Percentiles rank a stretch among this genome's conserved stretches.
phyloP scores from a whole-genome alignment of 192 early-diverging fungal species.

The Entomortierella chlamydospora region DNA sequence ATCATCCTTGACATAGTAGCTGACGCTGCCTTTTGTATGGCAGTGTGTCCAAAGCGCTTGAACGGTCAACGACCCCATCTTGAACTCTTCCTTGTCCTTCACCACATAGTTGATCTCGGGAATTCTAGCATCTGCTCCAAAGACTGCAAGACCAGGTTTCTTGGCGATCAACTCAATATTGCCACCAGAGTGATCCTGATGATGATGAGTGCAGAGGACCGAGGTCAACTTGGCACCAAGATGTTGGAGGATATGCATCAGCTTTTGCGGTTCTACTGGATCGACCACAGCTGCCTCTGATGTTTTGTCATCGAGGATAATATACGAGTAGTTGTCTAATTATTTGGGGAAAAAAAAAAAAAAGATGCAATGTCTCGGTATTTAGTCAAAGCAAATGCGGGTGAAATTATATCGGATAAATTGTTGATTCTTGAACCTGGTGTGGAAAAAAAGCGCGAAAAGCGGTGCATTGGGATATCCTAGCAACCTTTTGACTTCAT shows the following conservation, averaged over 20 bases:
- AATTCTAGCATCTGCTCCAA: slow-evolving; percentile 90
- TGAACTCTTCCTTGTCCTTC: slow-evolving; percentile 77
- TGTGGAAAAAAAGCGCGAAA: too few species aligned
- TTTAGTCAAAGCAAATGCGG: too few species aligned
- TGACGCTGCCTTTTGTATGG: slow-evolving; percentile 90
- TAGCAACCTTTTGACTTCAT: too few species aligned
- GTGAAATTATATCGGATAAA: too few species aligned
- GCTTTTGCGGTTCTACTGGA: slow-evolving; percentile 85
- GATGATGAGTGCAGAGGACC: slow-evolving; percentile 91
- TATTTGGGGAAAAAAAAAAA: neutral
- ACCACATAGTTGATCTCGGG: slow-evolving; percentile 81
- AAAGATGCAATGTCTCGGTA: neutral
- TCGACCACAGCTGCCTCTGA: slow-evolving; percentile 82
- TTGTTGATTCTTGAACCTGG: too few species aligned
- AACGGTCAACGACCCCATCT: slow-evolving; percentile 75
- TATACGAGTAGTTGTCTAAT: slow-evolving; percentile 91
- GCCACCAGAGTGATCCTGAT: slow-evolving; percentile 89
- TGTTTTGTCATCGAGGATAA: slow-evolving; percentile 79
- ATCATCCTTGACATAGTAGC: slow-evolving; percentile 81
- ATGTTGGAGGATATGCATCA: slow-evolving; percentile 66
- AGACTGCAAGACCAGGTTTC: slow-evolving; percentile 75
- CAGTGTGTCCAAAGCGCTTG: slow-evolving; percentile 83
- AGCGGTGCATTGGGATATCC: too few species aligned
- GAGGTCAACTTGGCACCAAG: slow-evolving; percentile 64
- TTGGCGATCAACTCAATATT: slow-evolving; percentile 69